Base-by-base conservation (phyloP, 2,329 filamentous ascomycete species). In the Rosellinia necatrix region DNA sequence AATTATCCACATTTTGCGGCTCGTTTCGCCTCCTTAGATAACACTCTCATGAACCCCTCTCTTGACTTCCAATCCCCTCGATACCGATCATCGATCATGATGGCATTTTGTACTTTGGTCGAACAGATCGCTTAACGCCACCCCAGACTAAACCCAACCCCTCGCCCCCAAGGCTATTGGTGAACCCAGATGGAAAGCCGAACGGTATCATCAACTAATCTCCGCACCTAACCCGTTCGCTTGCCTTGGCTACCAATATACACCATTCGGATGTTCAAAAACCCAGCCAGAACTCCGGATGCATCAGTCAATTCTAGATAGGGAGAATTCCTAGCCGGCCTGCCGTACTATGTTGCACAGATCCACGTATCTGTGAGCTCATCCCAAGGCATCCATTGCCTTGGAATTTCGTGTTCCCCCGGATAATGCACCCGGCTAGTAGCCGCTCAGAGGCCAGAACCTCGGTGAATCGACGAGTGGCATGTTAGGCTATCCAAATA, bases 371-470 rank as follows among this genome's bases (percentile, higher is more conserved):
- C 44, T 46, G 35, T 51, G n/a, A 38, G 24, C 49, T 44, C 44
- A 37, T 49, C 32, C 13, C 22, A 49, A 41, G 32, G 12, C 19
- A 48, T 47, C 22, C 17, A 37, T 43, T 49, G 10, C 8, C 49
- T 48, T n/a, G 12, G 32, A 21, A 19, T 38, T 47, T 15, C n/a
- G 13, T 53, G 15, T 34, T 7, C 38, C 15, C 44, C 24, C 60
- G 60, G 60, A 37, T 62, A 62, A 43, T 49, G 60, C 60, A 62
- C 60, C 57, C 60, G 60, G 60, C 6, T 62, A 53, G 29, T 46
- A 27, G 34, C 35, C 34, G 10, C 12, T 12, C 12, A 10, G n/a
- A 22, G 43, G 13, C 17, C 25, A 8, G 27, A 44, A n/a, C 17
- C 6, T n/a, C 4, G 9, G 25, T 15, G 21, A 15, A 10, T 34